Conservation (phyloP, 2,329 filamentous ascomycete species). For the Beauveria caledonica region DNA sequence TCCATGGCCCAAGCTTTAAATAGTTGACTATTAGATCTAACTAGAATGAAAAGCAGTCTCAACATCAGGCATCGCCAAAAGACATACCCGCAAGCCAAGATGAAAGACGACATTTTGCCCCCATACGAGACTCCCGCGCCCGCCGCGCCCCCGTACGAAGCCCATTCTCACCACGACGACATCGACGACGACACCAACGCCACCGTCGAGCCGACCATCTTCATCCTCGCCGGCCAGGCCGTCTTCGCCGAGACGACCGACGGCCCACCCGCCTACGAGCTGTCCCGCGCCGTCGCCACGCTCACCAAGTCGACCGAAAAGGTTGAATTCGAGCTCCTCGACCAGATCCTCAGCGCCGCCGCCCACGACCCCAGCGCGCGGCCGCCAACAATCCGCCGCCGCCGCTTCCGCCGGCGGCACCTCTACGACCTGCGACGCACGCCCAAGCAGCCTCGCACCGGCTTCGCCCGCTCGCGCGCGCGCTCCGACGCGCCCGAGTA, state of each 20-base stretch:
- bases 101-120: not conserved
- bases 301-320: not conserved
- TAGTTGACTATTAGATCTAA: not conserved
- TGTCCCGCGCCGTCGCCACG: not conserved
- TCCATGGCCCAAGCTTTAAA: not conserved
- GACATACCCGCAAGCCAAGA: not conserved
- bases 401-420: not conserved
- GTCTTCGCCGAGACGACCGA: not conserved
- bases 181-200: not conserved
- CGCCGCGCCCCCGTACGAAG: not conserved
- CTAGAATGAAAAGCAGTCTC: not conserved
- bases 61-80: not conserved
- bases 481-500: conserved; percentile 1
- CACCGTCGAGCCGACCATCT: not conserved
- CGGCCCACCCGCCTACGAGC: not conserved
- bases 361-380: too few species aligned
- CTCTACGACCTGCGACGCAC: not conserved
- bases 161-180: not conserved
- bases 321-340: not conserved
- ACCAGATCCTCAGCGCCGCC: not conserved
- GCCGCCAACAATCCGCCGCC: not conserved
- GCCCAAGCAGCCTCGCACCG: not conserved
- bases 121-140: not conserved
- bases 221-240: not conserved
- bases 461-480: not conserved